phyloP scores from a whole-genome alignment of 1,284 basidiomycete species.

The Moniliophthora roreri region DNA sequence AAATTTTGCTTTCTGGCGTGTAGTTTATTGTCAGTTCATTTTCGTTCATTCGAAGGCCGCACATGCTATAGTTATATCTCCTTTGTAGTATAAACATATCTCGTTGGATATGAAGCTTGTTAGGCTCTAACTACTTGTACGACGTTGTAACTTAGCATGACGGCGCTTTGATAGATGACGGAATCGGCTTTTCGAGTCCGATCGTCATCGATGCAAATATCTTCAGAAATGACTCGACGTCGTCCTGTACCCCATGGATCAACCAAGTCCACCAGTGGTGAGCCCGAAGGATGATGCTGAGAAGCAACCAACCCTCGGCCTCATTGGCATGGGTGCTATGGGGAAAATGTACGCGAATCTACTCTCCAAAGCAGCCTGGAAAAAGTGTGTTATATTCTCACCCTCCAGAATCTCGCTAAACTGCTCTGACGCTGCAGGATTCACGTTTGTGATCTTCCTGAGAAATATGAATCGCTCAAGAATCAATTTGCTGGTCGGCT shows the following conservation, averaged over 20 bases:
- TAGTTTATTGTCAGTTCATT: too few relatives aligned
- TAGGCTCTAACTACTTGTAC: too few relatives aligned
- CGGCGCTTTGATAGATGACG: too few relatives aligned
- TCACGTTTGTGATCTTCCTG: constrained; percentile 88
- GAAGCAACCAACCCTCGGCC: constrained; percentile 75
- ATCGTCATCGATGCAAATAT: background rate
- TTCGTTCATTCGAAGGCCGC: too few relatives aligned
- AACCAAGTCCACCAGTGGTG: constrained; percentile 21
- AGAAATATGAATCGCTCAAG: constrained; percentile 69
- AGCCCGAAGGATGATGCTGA: constrained; percentile 51
- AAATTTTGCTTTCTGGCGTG: too few relatives aligned
- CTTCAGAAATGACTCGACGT: constrained; percentile 1
- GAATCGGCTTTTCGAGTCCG: too few relatives aligned
- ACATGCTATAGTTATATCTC: too few relatives aligned
- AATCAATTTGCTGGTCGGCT: constrained; percentile 61
- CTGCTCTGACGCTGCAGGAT: constrained; percentile 52
- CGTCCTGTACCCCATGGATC: too few relatives aligned
- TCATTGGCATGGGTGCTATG: constrained; percentile 96
- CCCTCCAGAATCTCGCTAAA: background rate
- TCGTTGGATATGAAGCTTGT: too few relatives aligned
- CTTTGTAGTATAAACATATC: too few relatives aligned
- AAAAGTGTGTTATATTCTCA: constrained; percentile 55
- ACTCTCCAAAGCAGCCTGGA: constrained; percentile 80
- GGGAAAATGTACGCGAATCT: constrained; percentile 88
- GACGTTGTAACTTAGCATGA: too few relatives aligned